These are phyloP conservation scores for Blastobotrys robertii DNA, from an alignment of 805 yeast species.

Conservation along the genomic window DNA sequence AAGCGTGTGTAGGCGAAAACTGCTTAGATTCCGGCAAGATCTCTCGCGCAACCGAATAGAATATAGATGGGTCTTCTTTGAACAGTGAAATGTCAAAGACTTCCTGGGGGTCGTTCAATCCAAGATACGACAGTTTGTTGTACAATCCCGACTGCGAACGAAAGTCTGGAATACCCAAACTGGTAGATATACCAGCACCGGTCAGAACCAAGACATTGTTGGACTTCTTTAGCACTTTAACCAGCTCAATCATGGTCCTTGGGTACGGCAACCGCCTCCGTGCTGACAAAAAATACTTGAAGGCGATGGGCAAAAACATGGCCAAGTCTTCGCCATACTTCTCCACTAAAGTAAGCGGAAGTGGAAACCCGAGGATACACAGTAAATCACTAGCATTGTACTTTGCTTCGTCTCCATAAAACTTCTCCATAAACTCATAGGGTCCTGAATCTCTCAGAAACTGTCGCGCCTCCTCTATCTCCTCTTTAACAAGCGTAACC, in stretches of 20 bases:
- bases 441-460: slow-evolving; percentile 54
- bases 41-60: slow-evolving; percentile 79
- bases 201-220: slow-evolving; percentile 62
- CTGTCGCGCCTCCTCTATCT: slow-evolving; percentile 38
- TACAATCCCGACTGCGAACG: slow-evolving; percentile 84
- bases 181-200: slow-evolving; percentile 91
- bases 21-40: slow-evolving; percentile 53
- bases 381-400: slow-evolving; percentile 49
- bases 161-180: slow-evolving; percentile 86
- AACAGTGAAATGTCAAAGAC: slow-evolving; percentile 73
- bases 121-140: slow-evolving; percentile 53
- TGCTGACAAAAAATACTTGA: slow-evolving; percentile 22
- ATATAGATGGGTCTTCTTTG: slow-evolving; percentile 64
- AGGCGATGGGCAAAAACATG: slow-evolving; percentile 4
- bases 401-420: slow-evolving; percentile 22
- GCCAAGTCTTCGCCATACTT: slow-evolving; percentile 14
- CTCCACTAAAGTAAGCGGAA: slow-evolving; percentile 23
- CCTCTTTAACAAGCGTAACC: slow-evolving; percentile 29
- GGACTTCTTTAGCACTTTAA: slow-evolving; percentile 44
- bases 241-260: slow-evolving; percentile 47
- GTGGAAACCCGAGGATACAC: slow-evolving; percentile 53
- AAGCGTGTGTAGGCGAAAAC: slow-evolving; percentile 73
- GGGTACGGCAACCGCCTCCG: slow-evolving; percentile 18
- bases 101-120: slow-evolving; percentile 80
- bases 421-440: slow-evolving; percentile 40